Evolutionary conservation across 164 flowering plant genomes (phyloP).

Genomic region (Echeveria elegans): DNA sequence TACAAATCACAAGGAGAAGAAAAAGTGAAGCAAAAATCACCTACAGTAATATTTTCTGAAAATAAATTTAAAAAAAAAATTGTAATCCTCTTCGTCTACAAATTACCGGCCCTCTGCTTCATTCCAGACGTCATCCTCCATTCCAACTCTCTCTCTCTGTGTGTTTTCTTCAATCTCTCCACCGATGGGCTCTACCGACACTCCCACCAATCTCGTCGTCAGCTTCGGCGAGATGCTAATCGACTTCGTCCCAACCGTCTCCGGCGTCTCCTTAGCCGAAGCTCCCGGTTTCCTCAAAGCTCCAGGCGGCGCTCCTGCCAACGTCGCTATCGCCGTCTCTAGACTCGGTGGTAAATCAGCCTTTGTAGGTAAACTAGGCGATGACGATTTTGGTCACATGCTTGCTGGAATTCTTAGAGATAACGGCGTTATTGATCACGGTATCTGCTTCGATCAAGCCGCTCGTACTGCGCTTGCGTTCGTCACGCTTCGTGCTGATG

Average conservation of each 20-base stretch:
- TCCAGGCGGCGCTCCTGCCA: constrained; percentile 94
- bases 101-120: neutral
- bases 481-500: constrained; percentile 67
- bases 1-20: too few species aligned
- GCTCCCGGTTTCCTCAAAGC: constrained; percentile 85
- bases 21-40: too few species aligned
- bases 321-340: constrained; percentile 76
- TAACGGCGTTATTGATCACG: constrained; percentile 48
- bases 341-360: constrained; percentile 73
- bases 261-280: constrained; percentile 81
- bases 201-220: constrained; percentile 37
- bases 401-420: constrained; percentile 51
- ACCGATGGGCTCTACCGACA: constrained; percentile 20
- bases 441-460: constrained; percentile 54
- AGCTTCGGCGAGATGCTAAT: constrained; percentile 91
- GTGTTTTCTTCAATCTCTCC: neutral
- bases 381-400: constrained; percentile 92
- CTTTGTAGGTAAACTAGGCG: constrained; percentile 83
- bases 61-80: too few species aligned
- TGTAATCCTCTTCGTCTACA: neutral
- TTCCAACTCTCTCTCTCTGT: neutral
- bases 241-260: constrained; percentile 80
- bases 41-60: too few species aligned
- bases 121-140: neutral
- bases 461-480: constrained; percentile 81